Conservation (phyloP, 192 early-diverging fungal genomes). For the Haplosporangium gracile region DNA sequence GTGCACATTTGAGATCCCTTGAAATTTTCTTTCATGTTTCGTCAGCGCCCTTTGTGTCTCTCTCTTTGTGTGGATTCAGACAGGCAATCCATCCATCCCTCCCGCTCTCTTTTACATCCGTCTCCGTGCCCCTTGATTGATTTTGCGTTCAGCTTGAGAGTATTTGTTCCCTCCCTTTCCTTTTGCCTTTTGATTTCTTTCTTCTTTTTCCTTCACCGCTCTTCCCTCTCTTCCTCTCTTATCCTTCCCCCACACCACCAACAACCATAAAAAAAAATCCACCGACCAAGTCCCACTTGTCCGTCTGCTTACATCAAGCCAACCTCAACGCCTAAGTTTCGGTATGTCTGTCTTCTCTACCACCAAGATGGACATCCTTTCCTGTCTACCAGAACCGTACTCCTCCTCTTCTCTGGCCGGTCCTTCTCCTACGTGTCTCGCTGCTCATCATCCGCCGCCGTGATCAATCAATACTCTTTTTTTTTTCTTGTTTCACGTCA, state of each 20-base stretch:
- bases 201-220: too few relatives aligned
- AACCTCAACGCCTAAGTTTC: conserved; percentile 11
- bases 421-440: conserved; percentile 3
- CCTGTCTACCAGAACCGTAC: conserved; percentile 1
- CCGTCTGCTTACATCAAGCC: neutral
- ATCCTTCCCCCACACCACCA: neutral
- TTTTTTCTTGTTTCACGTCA: too few relatives aligned
- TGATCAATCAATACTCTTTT: neutral
- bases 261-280: neutral
- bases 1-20: neutral
- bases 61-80: neutral
- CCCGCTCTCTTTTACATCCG: neutral
- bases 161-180: too few relatives aligned
- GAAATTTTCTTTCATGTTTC: neutral
- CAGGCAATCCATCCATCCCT: neutral
- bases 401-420: neutral
- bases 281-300: too few relatives aligned
- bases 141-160: too few relatives aligned
- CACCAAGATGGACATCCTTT: conserved; percentile 57
- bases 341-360: conserved; percentile 59
- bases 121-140: too few relatives aligned
- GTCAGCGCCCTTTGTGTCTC: neutral
- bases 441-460: conserved; percentile 14
- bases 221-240: too few relatives aligned
- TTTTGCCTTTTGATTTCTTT: too few relatives aligned